These are phyloP conservation scores for Letharia columbiana DNA, from an alignment of 495 filamentous ascomycete species.

Conservation along the genomic window DNA sequence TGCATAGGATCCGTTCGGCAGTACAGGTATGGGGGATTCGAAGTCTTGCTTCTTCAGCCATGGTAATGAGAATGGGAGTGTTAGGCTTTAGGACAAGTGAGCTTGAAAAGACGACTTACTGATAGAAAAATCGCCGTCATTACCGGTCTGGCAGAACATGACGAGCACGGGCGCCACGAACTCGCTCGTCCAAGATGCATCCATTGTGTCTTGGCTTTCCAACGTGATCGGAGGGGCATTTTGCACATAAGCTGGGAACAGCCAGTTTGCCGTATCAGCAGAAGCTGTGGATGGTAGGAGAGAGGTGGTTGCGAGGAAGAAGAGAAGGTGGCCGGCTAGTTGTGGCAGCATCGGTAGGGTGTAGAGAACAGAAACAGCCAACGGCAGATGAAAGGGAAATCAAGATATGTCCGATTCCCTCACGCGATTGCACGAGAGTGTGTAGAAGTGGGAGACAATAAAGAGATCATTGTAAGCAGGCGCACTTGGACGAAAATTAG, in stretches of 20 bases:
- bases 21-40: neutral
- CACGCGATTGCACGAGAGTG: neutral
- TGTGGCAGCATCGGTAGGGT: neutral
- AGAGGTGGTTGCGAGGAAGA: neutral
- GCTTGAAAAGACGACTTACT: neutral
- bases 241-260: neutral
- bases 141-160: neutral
- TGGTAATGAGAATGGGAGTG: neutral
- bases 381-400: neutral
- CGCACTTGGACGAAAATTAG: neutral
- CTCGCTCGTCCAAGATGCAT: neutral
- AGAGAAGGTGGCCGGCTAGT: neutral
- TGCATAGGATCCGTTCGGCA: neutral
- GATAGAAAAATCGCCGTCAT: neutral
- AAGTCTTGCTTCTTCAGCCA: neutral
- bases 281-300: neutral
- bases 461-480: neutral
- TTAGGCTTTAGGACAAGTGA: neutral
- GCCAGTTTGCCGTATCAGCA: neutral
- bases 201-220: neutral
- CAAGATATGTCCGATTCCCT: neutral
- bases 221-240: neutral
- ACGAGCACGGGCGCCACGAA: neutral
- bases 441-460: neutral
- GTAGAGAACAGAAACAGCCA: neutral